These are phyloP conservation scores for Dictyostelium firmibasis DNA, from an alignment of 78 protist genomes.

Conservation along the genomic window DNA sequence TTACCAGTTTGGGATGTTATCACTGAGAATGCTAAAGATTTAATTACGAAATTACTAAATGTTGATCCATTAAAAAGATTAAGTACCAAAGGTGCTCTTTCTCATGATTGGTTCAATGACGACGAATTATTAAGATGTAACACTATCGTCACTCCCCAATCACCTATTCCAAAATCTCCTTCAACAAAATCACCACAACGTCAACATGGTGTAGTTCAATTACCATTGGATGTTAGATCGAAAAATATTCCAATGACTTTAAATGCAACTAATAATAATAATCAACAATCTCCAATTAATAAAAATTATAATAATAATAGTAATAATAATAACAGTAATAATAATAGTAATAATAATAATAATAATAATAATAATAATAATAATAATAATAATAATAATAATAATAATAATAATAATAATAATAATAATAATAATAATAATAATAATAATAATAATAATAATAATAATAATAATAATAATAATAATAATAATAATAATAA, in stretches of 20 bases:
- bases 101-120: conserved; percentile 25
- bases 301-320: background rate
- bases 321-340: background rate
- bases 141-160: background rate
- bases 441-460: background rate
- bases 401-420: background rate
- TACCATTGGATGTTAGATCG: background rate
- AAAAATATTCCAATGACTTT: conserved; percentile 1
- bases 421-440: conserved; percentile 1
- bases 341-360: background rate
- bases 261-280: background rate
- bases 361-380: background rate
- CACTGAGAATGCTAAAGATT: conserved; percentile 37
- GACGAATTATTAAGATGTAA: background rate
- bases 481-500: background rate
- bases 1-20: conserved; percentile 7
- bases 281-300: background rate
- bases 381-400: background rate
- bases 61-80: conserved; percentile 31
- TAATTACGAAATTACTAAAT: conserved; percentile 29
- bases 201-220: background rate
- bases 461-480: background rate
- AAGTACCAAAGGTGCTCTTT: background rate
- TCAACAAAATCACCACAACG: background rate
- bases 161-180: background rate